A percentile compares a stretch with the other conserved stretches of the same genome.
These are phyloP conservation scores for Phytophthora tubulina DNA, from an alignment of 352 stramenopile species.

Conservation along the genomic window DNA sequence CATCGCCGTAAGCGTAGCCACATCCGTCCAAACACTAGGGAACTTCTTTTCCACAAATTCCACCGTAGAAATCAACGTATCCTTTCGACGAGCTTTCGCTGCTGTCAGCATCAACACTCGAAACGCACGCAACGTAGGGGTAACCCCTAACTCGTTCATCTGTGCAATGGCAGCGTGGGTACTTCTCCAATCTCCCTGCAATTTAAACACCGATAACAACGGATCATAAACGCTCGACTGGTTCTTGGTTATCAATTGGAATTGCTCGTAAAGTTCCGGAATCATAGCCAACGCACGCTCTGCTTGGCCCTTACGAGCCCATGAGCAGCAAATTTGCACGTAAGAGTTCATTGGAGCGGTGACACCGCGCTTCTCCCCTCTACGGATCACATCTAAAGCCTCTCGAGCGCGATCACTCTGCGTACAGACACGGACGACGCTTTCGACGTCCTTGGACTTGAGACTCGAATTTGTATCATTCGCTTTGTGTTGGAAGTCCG, in stretches of 20 bases:
- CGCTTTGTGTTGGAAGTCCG: slow-evolving; percentile 54
- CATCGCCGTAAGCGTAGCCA: slow-evolving; percentile 64
- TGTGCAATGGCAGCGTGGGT: slow-evolving; percentile 65
- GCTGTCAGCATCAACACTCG: slow-evolving; percentile 70
- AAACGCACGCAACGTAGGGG: slow-evolving; percentile 62
- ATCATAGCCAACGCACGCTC: slow-evolving; percentile 58
- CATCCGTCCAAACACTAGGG: slow-evolving; percentile 42
- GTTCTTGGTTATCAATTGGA: slow-evolving; percentile 25
- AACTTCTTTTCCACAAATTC: slow-evolving; percentile 61
- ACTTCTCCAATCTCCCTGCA: slow-evolving; percentile 68
- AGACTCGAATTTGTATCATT: slow-evolving; percentile 29
- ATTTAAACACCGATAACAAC: slow-evolving; percentile 65
- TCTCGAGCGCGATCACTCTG: slow-evolving; percentile 60
- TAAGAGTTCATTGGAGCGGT: slow-evolving; percentile 42
- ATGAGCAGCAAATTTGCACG: slow-evolving; percentile 56
- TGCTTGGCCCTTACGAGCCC: slow-evolving; percentile 59
- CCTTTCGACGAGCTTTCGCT: slow-evolving; percentile 53
- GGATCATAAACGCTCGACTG: slow-evolving; percentile 53
- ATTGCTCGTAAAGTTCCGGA: slow-evolving; percentile 34
- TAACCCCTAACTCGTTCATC: slow-evolving; percentile 65
- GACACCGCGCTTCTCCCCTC: slow-evolving; percentile 53
- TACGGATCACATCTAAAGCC: slow-evolving; percentile 55
- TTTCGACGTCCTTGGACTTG: slow-evolving; percentile 36
- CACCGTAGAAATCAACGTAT: slow-evolving; percentile 59
- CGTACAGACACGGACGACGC: slow-evolving; percentile 52